Conservation (phyloP, 2,329 filamentous ascomycete genomes). For the Periconia sp. region DNA sequence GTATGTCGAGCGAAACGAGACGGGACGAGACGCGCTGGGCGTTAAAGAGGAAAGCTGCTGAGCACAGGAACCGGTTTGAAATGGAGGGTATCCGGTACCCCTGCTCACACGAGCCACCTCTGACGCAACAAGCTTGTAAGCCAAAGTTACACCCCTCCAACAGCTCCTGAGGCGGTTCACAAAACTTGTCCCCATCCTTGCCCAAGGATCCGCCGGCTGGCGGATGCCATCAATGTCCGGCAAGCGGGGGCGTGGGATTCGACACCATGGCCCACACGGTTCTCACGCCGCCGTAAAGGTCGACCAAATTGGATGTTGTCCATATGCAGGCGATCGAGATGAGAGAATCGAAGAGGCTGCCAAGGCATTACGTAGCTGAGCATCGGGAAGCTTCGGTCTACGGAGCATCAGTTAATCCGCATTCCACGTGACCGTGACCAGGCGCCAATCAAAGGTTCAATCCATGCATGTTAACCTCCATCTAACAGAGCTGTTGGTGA, state of each 20-base stretch:
- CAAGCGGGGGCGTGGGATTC: background rate
- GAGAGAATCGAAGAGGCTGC: slow-evolving; percentile 46
- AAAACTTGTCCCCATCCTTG: slow-evolving; percentile 39
- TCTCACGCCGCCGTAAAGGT: background rate
- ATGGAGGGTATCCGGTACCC: slow-evolving; percentile 29
- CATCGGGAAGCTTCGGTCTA: no score
- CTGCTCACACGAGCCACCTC: slow-evolving; percentile 39
- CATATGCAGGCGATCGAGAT: background rate
- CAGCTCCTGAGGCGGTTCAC: slow-evolving; percentile 9
- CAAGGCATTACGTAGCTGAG: no score
- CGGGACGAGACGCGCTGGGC: slow-evolving; percentile 20
- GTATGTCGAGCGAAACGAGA: slow-evolving; percentile 19
- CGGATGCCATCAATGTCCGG: background rate
- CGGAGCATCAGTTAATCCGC: no score
- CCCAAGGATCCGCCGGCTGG: background rate
- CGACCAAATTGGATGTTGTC: background rate
- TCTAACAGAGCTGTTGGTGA: no score
- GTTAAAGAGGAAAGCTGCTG: slow-evolving; percentile 31
- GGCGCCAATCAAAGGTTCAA: no score
- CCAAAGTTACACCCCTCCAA: slow-evolving; percentile 23
- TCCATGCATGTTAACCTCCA: no score
- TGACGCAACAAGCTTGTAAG: slow-evolving; percentile 41
- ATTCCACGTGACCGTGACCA: no score
- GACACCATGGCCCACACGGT: background rate
- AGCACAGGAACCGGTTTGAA: slow-evolving; percentile 42